Evolutionary conservation across 345 rosid genomes (phyloP).

Genomic region (Toxicodendron radicans): DNA sequence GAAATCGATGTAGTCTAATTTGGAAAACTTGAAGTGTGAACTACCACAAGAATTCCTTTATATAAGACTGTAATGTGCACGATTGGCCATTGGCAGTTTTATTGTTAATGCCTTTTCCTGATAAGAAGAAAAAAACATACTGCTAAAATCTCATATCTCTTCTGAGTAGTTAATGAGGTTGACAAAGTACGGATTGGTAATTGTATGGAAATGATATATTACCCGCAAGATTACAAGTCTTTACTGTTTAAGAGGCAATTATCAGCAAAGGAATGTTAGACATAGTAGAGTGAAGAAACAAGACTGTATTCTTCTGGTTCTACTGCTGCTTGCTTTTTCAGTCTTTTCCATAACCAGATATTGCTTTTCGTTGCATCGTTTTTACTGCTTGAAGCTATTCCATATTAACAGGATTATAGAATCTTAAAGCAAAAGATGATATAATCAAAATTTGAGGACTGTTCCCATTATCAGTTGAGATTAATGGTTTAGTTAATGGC

Average conservation of each 20-base stretch:
- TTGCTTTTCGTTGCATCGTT: neutral
- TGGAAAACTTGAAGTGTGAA: neutral
- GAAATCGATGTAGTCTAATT: neutral
- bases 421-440: neutral
- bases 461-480: neutral
- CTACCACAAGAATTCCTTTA: neutral
- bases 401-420: neutral
- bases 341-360: neutral
- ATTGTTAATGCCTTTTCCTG: neutral
- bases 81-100: neutral
- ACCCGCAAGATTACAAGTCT: neutral
- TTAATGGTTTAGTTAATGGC: neutral
- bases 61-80: neutral
- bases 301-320: neutral
- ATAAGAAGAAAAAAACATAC: neutral
- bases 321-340: constrained; percentile 1
- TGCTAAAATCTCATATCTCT: neutral
- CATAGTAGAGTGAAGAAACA: neutral
- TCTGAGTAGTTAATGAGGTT: neutral
- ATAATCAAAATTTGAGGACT: neutral
- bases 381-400: neutral
- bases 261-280: neutral
- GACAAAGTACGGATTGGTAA: neutral
- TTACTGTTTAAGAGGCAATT: neutral
- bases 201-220: neutral